Conservation (phyloP, 768 basidiomycete species). For the Crucibulum laeve region DNA sequence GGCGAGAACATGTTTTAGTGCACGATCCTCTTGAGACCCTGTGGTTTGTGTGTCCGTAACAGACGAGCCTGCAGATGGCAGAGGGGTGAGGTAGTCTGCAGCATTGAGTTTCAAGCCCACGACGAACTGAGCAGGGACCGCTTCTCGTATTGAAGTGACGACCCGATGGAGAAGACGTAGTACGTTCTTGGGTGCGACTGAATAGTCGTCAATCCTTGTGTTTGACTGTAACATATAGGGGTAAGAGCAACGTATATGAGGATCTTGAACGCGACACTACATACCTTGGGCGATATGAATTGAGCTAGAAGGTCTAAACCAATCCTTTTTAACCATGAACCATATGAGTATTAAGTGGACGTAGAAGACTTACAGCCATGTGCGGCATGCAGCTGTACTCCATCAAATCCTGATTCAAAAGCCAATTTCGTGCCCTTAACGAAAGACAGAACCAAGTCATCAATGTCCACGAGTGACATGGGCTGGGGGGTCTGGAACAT, state of each 20-base stretch:
- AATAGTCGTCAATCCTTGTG: slow-evolving; percentile 55
- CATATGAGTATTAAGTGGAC: background rate
- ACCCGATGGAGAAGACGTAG: slow-evolving; percentile 60
- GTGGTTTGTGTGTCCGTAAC: background rate
- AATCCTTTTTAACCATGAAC: slow-evolving; percentile 1
- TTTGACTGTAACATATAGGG: slow-evolving; percentile 13
- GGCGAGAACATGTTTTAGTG: slow-evolving; percentile 54
- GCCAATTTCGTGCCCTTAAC: slow-evolving; percentile 65
- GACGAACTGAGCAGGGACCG: slow-evolving; percentile 55
- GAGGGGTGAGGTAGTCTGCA: slow-evolving; percentile 57
- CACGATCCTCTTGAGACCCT: slow-evolving; percentile 30
- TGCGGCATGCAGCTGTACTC: slow-evolving; percentile 78
- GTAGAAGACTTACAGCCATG: slow-evolving; percentile 69
- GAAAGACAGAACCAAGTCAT: slow-evolving; percentile 56
- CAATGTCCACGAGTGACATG: slow-evolving; percentile 60
- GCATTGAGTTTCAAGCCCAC: slow-evolving; percentile 80
- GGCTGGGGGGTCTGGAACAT: slow-evolving; percentile 60
- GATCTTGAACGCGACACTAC: background rate
- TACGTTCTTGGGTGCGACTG: slow-evolving; percentile 31
- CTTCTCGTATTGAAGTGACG: slow-evolving; percentile 47
- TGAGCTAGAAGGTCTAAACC: slow-evolving; percentile 69
- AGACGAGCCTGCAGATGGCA: slow-evolving; percentile 3
- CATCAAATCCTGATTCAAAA: slow-evolving; percentile 72
- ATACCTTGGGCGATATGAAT: slow-evolving; percentile 72
- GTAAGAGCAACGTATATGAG: background rate